Conservation (phyloP, 495 filamentous ascomycete genomes). For the Wilcoxina mikolae region DNA sequence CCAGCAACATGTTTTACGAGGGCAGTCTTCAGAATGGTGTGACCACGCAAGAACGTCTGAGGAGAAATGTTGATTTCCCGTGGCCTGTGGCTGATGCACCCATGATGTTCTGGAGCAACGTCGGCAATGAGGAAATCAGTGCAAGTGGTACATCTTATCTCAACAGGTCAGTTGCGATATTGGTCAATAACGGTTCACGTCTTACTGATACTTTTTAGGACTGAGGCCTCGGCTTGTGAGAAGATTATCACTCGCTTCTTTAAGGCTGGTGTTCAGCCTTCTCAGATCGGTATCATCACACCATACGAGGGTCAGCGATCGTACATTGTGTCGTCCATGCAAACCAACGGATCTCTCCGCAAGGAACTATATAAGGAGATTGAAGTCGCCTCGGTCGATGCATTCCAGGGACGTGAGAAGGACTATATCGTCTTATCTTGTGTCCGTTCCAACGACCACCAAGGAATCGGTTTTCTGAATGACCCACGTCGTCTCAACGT, state of each 20-base stretch:
- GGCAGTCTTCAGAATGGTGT: conserved; percentile 95
- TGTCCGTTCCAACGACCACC: conserved; percentile 96
- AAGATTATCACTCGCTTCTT: conserved; percentile 98
- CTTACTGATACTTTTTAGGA: conserved; percentile 38
- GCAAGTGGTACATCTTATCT: conserved; percentile 96
- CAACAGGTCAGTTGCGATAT: conserved; percentile 35
- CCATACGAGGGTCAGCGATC: conserved; percentile 97
- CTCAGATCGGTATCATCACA: conserved; percentile 92
- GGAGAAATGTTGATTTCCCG: conserved; percentile 91
- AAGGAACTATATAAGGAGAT: conserved; percentile 99
- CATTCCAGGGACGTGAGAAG: conserved; percentile 98
- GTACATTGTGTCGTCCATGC: conserved; percentile 98
- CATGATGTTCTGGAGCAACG: conserved; percentile 99
- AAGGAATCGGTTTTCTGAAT: conserved; percentile 97
- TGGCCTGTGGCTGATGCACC: conserved; percentile 89
- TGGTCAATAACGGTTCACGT: neutral
- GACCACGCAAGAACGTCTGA: conserved; percentile 71
- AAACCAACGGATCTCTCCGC: conserved; percentile 88
- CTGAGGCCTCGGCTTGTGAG: conserved; percentile 91
- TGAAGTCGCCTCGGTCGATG: conserved; percentile 95
- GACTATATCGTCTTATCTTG: conserved; percentile 98
- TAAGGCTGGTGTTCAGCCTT: conserved; percentile 90
- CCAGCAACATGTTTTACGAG: conserved; percentile 99
- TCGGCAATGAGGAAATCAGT: conserved; percentile 95
- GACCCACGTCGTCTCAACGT: conserved; percentile 97